These are phyloP conservation scores for Candida sithepensis DNA, from an alignment of 805 yeast species.

Conservation along the genomic window DNA sequence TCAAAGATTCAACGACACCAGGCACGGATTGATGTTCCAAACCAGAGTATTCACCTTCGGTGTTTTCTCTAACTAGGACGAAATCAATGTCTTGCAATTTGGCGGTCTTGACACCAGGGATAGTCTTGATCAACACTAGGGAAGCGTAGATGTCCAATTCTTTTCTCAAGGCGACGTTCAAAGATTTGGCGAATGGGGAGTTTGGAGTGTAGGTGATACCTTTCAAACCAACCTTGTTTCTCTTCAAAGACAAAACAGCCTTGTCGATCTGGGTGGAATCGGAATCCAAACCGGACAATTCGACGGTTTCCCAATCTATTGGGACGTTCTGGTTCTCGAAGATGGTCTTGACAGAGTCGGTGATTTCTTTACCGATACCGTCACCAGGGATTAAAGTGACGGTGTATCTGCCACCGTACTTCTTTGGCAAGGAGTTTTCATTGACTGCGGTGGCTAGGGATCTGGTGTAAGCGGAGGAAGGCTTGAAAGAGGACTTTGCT, in stretches of 20 bases:
- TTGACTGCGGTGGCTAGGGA: constrained; percentile 29
- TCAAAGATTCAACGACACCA: constrained; percentile 95
- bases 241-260: constrained; percentile 86
- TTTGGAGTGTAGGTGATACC: constrained; percentile 93
- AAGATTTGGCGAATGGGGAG: constrained; percentile 71
- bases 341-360: constrained; percentile 88
- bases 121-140: constrained; percentile 86
- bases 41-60: constrained; percentile 99
- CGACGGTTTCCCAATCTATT: constrained; percentile 86
- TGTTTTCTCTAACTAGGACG: constrained; percentile 96
- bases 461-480: constrained; percentile 18
- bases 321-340: constrained; percentile 87
- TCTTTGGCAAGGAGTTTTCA: constrained; percentile 59
- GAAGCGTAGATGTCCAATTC: constrained; percentile 95
- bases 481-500: constrained; percentile 16
- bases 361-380: constrained; percentile 95
- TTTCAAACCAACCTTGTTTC: constrained; percentile 95
- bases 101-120: constrained; percentile 83
- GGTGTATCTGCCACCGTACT: constrained; percentile 91
- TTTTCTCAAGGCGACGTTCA: constrained; percentile 95
- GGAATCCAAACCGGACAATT: constrained; percentile 55
- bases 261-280: constrained; percentile 57
- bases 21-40: constrained; percentile 96
- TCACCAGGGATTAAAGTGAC: constrained; percentile 97
- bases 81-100: constrained; percentile 86